Percentiles rank a stretch among this genome's conserved stretches.
Evolutionary conservation across 1,284 basidiomycete genomes (phyloP).

Genomic region (Coriolopsis trogii): DNA sequence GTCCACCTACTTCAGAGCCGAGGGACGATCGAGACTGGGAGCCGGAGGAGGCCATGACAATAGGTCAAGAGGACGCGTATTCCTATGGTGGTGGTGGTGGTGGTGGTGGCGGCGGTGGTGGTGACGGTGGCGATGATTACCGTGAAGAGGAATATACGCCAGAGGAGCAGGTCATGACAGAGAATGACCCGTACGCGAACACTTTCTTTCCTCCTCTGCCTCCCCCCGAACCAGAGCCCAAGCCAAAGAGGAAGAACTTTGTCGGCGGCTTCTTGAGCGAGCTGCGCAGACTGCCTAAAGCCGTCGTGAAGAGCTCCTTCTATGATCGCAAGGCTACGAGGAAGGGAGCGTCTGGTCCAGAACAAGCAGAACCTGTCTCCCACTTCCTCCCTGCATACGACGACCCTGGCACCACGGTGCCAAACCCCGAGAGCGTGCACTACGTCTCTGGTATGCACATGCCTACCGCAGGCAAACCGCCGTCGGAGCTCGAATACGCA

Average conservation of each 20-base stretch:
- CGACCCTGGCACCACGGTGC: constrained; percentile 21
- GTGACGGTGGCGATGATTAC: too few relatives aligned
- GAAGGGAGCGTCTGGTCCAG: constrained; percentile 21
- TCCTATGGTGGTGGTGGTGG: not conserved
- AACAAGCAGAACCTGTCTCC: constrained; percentile 1
- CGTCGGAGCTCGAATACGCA: constrained; percentile 7
- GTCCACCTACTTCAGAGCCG: not conserved
- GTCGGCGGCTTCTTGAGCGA: constrained; percentile 38
- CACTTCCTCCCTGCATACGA: constrained; percentile 30
- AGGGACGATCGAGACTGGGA: constrained; percentile 11
- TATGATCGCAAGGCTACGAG: constrained; percentile 23
- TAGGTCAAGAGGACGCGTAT: constrained; percentile 13
- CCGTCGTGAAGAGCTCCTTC: constrained; percentile 25
- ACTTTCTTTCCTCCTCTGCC: constrained; percentile 2
- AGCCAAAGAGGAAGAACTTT: constrained; percentile 26
- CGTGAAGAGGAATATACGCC: too few relatives aligned
- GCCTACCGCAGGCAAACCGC: constrained; percentile 18
- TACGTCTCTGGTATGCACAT: constrained; percentile 27
- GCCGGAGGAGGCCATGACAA: constrained; percentile 20
- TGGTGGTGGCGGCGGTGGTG: not conserved
- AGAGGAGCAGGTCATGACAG: not conserved
- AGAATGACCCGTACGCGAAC: constrained; percentile 5
- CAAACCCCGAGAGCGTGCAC: constrained; percentile 24
- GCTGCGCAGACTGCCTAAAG: constrained; percentile 31
- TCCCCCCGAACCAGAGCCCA: constrained; percentile 3